Evolutionary conservation across 352 stramenopile species (phyloP).

Genomic region (Aphanomyces stellatus): DNA sequence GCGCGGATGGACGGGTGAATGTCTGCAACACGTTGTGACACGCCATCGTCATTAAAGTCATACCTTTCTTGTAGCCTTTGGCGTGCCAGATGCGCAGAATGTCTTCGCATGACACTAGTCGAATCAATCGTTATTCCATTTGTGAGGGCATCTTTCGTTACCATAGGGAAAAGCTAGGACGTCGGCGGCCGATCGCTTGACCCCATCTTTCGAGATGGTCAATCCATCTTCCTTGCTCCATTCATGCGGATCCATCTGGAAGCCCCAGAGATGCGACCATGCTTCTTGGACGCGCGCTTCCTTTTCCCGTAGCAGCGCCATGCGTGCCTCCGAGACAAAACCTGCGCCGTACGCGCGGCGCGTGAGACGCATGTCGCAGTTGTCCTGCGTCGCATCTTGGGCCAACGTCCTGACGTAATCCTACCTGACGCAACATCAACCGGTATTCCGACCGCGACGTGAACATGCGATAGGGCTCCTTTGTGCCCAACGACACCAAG

Average conservation of each 20-base stretch:
- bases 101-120: conserved; percentile 24
- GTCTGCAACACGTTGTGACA: conserved; percentile 48
- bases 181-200: conserved; percentile 68
- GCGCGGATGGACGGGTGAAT: conserved; percentile 37
- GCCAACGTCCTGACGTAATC: neutral
- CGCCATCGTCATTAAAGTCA: conserved; percentile 35
- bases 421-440: conserved; percentile 52
- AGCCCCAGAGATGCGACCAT: conserved; percentile 42
- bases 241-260: conserved; percentile 64
- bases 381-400: conserved; percentile 58
- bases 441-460: conserved; percentile 93
- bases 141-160: too few relatives aligned
- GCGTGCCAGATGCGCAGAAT: conserved; percentile 53
- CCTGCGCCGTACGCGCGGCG: conserved; percentile 82
- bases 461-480: conserved; percentile 99
- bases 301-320: conserved; percentile 77
- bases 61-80: conserved; percentile 36
- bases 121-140: neutral
- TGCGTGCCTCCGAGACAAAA: conserved; percentile 55
- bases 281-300: conserved; percentile 63
- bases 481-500: conserved; percentile 93
- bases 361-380: conserved; percentile 96
- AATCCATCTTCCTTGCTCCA: conserved; percentile 72
- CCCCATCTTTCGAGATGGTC: conserved; percentile 62
- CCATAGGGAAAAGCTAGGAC: conserved; percentile 62